A percentile compares a stretch with the other conserved stretches of the same genome.
These are phyloP conservation scores for Curvularia hawaiiensis DNA, from an alignment of 2,329 filamentous ascomycete genomes.

Conservation along the genomic window DNA sequence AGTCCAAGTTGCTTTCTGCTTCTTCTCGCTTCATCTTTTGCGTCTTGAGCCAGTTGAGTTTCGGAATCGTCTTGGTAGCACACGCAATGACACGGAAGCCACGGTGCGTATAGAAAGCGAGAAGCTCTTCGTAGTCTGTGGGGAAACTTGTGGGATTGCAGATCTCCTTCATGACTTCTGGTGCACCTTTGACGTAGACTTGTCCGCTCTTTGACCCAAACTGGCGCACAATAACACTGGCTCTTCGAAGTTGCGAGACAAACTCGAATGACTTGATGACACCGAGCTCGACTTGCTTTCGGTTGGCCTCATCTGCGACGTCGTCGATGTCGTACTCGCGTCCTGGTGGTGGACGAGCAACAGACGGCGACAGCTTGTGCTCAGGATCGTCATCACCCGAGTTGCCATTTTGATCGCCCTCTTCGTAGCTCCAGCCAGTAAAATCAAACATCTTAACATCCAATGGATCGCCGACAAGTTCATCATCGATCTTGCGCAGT, in stretches of 20 bases:
- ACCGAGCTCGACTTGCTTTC: slow-evolving; percentile 78
- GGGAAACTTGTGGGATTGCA: slow-evolving; percentile 86
- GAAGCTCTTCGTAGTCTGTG: slow-evolving; percentile 83
- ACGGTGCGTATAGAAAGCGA: slow-evolving; percentile 91
- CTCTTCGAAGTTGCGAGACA: slow-evolving; percentile 86
- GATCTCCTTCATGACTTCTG: slow-evolving; percentile 95
- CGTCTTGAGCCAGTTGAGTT: slow-evolving; percentile 90
- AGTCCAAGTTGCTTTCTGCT: slow-evolving; percentile 82
- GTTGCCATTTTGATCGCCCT: slow-evolving; percentile 71
- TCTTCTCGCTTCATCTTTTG: slow-evolving; percentile 91
- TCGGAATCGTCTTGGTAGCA: slow-evolving; percentile 84
- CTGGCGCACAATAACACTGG: slow-evolving; percentile 88
- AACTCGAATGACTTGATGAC: slow-evolving; percentile 93
- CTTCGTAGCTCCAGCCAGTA: slow-evolving; percentile 89
- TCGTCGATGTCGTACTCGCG: slow-evolving; percentile 64
- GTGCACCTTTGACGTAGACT: slow-evolving; percentile 94
- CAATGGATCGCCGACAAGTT: slow-evolving; percentile 89
- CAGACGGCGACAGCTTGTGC: slow-evolving; percentile 81
- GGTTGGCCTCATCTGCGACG: slow-evolving; percentile 48
- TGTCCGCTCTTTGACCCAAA: slow-evolving; percentile 85
- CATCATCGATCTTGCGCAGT: slow-evolving; percentile 81
- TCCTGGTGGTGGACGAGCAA: slow-evolving; percentile 77
- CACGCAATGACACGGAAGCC: slow-evolving; percentile 97
- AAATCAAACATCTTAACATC: slow-evolving; percentile 99
- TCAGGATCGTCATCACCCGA: slow-evolving; percentile 77